Percentiles rank a stretch among this genome's conserved stretches.
These are phyloP conservation scores for Anaeramoeba flamelloides DNA, from an alignment of 78 protist species.

Conservation along the genomic window DNA sequence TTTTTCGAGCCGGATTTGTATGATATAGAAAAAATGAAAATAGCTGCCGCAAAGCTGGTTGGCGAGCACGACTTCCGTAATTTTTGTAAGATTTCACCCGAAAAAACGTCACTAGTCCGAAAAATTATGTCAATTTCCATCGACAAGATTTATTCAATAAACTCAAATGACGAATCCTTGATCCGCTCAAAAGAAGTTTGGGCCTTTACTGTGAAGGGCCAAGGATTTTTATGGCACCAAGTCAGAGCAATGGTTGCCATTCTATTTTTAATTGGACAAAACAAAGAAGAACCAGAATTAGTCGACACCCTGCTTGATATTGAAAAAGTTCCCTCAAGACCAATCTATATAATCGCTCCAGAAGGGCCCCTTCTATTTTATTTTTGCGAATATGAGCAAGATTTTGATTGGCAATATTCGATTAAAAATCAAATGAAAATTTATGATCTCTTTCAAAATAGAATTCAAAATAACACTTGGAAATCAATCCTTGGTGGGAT, in stretches of 20 bases:
- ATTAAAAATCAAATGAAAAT: no score
- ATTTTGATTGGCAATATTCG: no score
- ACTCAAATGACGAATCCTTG: background rate
- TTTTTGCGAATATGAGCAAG: constrained; percentile 22
- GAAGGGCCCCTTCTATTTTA: constrained; percentile 25
- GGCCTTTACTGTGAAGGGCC: background rate
- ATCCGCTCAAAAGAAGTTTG: background rate
- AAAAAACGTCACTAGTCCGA: background rate
- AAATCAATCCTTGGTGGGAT: no score
- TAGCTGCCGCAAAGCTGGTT: constrained; percentile 11
- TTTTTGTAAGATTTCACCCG: constrained; percentile 39
- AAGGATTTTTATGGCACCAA: constrained; percentile 17
- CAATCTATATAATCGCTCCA: constrained; percentile 30
- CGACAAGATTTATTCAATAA: background rate
- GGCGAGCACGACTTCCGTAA: constrained; percentile 60
- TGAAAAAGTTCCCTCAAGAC: constrained; percentile 9
- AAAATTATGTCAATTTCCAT: background rate
- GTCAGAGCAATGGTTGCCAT: constrained; percentile 50
- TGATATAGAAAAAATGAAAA: constrained; percentile 14
- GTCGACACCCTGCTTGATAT: constrained; percentile 24
- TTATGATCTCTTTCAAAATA: no score
- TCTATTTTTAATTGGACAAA: constrained; percentile 41
- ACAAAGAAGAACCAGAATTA: constrained; percentile 21
- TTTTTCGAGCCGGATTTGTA: constrained; percentile 17
- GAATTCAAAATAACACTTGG: no score